Base-by-base conservation (phyloP, 2,329 filamentous ascomycete genomes). In the Fusarium solani-melongenae region DNA sequence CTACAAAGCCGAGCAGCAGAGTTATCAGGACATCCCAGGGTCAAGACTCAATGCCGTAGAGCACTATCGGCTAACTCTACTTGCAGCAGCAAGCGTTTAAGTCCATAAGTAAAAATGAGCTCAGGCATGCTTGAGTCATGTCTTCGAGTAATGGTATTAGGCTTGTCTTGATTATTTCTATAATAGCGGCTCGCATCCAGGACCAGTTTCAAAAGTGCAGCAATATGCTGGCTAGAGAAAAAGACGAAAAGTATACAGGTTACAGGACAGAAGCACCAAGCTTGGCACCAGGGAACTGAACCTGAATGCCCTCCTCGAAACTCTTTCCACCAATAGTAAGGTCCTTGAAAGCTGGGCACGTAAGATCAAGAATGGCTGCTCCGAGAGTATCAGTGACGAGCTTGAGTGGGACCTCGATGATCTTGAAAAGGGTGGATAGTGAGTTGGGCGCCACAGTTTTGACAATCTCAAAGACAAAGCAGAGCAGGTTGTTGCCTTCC, bases 391-490 rank as follows among this genome's bases (percentile, higher is more conserved):
- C 58, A 0, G 63, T 71, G 11, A 71, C 17, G 2, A 71, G 41
- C 22, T 36, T 38, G 0, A 71, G 63, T 0, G 69, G 69, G 2
- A 53, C 38, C 10, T 34, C 31, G 15, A 71, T 51, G 3, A 67
- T 33, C 1, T 56, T 44, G 33, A 72, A 72, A 1, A 72, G 8
- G 6, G 56, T 51, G 0, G 69, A 71, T 0, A 71, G n/a, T 0
- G 58, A 60, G 38, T 67, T 71, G 1, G 67, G 69, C 0, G 66
- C 36, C 2, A 36, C 67, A 0, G 69, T 71, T 38, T 71, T 71
- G 31, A 67, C 44, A 4, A 63, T 33, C 53, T 71, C 49, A 14
- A 71, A 71, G 51, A 63, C 58, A 8, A 71, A 71, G n/a, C 69
- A 71, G 0, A 71, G 29, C 5, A 71, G 24, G 22, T 71, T 71